Base-by-base conservation (phyloP, 2,329 filamentous ascomycete genomes). In the Fusarium setosum region DNA sequence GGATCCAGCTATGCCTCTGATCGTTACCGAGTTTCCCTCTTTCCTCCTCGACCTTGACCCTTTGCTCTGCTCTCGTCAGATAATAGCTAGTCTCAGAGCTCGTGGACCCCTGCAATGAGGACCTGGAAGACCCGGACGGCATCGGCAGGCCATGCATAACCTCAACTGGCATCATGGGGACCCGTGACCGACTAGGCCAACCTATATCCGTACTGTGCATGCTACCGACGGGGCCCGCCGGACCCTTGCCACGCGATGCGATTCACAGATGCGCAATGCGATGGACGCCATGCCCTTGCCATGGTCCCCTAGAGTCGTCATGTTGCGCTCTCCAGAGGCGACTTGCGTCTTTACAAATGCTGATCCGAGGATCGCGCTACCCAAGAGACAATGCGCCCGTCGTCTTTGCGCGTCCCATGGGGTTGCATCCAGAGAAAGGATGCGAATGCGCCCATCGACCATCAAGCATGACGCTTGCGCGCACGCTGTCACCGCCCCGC, bases 391-490 rank as follows among this genome's bases (percentile, higher is more conserved):
- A 71, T 70, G 64, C 67, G 57, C 55, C 40, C 42, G 11, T 23
- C 31, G 18, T 48, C 47, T 61, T 29, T 61, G 11, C 18, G 35
- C 44, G 65, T 51, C 42, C 24, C 48, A 50, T 56, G 50, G 65
- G 64, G 65, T 69, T 71, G 53, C 66, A 59, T 66, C 62, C 62
- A 58, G 62, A 55, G 32, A 51, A 56, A 68, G 56, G 52, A 63
- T 72, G 67, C 63, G 69, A n/a, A 72, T 71, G 67, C 63, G 69
- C 67, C 67, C 68, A 72, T 67, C 56, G 61, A 62, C 51, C 67
- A 61, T 63, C 63, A 50, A 72, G 68, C 70, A 72, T 72, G 70
- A 72, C 70, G 70, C 70, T 72, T 72, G 67, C 59, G 68, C 67
- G 63, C 63, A 67, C 65, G 70, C 60, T 72, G 70, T 72, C 70